Conservation (phyloP, 2,329 filamentous ascomycete genomes). For the Esteya vermicola region DNA sequence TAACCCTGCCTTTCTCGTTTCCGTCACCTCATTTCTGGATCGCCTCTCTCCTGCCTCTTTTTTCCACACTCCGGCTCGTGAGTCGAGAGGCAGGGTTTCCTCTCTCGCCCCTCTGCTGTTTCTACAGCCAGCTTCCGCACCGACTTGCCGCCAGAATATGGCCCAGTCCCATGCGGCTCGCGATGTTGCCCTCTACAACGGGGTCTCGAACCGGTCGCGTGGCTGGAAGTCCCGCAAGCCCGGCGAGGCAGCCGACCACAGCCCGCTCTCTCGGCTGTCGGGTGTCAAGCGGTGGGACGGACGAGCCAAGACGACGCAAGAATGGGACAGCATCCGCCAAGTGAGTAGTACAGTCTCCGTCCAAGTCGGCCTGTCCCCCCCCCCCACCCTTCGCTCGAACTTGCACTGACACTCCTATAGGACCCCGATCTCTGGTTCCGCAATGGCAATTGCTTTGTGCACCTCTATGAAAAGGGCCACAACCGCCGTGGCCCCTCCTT, state of each 20-base stretch:
- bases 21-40: no score
- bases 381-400: no score
- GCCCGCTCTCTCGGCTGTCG: constrained; percentile 8
- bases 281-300: constrained; percentile 38
- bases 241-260: constrained; percentile 17
- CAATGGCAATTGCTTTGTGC: constrained; percentile 54
- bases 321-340: constrained; percentile 33
- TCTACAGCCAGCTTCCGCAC: no score
- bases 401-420: constrained; percentile 27
- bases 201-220: constrained; percentile 18
- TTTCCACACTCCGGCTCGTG: no score
- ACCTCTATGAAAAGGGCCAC: constrained; percentile 54
- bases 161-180: constrained; percentile 1
- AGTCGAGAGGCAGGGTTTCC: no score
- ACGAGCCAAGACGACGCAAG: constrained; percentile 23
- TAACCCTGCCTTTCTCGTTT: no score
- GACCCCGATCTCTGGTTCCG: constrained; percentile 58
- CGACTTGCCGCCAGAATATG: no score
- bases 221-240: constrained; percentile 21
- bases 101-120: no score
- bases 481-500: constrained; percentile 56
- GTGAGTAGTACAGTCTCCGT: constrained; percentile 20
- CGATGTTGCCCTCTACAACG: constrained; percentile 16
- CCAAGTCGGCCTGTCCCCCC: not conserved
- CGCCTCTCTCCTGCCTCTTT: no score